Evolutionary conservation across 1,284 basidiomycete genomes (phyloP), one percentile per base, ranked within the genome.

Genomic region (Tylopilus orsonianus): DNA sequence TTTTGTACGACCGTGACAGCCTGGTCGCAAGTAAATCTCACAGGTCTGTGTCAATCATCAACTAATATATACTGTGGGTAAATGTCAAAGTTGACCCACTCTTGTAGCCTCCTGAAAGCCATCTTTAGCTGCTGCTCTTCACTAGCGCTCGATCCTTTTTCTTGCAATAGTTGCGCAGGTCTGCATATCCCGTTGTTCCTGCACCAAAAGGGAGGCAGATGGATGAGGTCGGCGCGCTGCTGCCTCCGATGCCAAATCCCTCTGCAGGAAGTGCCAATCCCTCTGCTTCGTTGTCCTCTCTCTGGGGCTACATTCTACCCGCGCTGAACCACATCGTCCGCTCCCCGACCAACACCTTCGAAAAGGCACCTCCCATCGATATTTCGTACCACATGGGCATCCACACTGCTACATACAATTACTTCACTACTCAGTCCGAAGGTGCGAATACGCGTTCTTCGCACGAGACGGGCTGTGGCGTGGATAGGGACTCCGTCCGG

Each of bases 361-460:
- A 70, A 52, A 85, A 81, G 59, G 79, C 84, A 5, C 85, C 86
- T 27, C 69, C 81, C 12, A 81, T 89, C 58, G 85, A 87, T 55
- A 76, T 85, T 50, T 75, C 72, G 20, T 85, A 85, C 57, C 85
- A 87, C 59, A 80, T 85, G 64, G 83, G 84, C 48, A 83, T 89
- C 38, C 85, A 88, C 66, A 85, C 86, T 19, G 83, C 85, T 22
- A 81, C 81, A 46, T 89, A 88, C 73, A 86, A 87, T 71, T 88
- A 87, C 76, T 86, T 87, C 65, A 85, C 83, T 41, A 65, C 79
- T 16, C 77, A 83, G 65, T 77, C 74, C 53, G 80, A 83, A 58
- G 65, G 68, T 44, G 60, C 68, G 42, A 69, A 68, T 35, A 41
- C 61, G 37, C 57, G 57, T 23, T 56, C 56, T 44, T 57, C 36